Percentiles rank a stretch among this genome's conserved stretches.
Conservation (phyloP, 1,284 basidiomycete species). For the Vanrija sp. region DNA sequence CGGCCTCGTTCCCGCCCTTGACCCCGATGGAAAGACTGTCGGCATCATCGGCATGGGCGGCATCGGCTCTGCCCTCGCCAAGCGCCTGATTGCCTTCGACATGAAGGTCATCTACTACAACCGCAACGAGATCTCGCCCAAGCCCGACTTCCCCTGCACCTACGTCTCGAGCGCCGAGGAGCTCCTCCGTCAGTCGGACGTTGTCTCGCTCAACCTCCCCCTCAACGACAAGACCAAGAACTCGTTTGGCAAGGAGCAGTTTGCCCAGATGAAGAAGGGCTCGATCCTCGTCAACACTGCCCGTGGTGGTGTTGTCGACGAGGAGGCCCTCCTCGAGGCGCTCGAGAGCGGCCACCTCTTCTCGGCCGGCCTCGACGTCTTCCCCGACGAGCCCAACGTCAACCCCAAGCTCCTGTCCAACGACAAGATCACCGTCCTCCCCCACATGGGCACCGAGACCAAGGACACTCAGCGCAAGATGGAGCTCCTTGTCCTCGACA, state of each 20-base stretch:
- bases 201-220: conserved; percentile 58
- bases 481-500: conserved; percentile 42
- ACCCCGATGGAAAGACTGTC: conserved; percentile 72
- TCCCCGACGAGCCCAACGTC: conserved; percentile 78
- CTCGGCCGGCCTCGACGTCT: conserved; percentile 84
- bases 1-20: conserved; percentile 58
- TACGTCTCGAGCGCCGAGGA: conserved; percentile 68
- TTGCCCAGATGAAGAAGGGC: conserved; percentile 73
- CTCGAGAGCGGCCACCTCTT: conserved; percentile 78
- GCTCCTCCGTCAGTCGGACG: conserved; percentile 70
- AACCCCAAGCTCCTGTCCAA: conserved; percentile 74
- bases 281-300: conserved; percentile 84
- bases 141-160: conserved; percentile 65
- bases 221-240: conserved; percentile 66
- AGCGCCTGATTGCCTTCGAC: conserved; percentile 51
- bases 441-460: conserved; percentile 86
- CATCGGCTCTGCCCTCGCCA: conserved; percentile 59
- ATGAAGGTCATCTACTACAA: conserved; percentile 83
- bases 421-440: conserved; percentile 75
- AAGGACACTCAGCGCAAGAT: conserved; percentile 68
- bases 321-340: conserved; percentile 75
- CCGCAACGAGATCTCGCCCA: conserved; percentile 56
- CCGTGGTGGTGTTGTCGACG: conserved; percentile 81
- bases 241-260: conserved; percentile 71
- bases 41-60: conserved; percentile 87